Evolutionary conservation across 805 yeast species (phyloP), one percentile per base, ranked within the genome.

Genomic region (Ascoidea asiatica): DNA sequence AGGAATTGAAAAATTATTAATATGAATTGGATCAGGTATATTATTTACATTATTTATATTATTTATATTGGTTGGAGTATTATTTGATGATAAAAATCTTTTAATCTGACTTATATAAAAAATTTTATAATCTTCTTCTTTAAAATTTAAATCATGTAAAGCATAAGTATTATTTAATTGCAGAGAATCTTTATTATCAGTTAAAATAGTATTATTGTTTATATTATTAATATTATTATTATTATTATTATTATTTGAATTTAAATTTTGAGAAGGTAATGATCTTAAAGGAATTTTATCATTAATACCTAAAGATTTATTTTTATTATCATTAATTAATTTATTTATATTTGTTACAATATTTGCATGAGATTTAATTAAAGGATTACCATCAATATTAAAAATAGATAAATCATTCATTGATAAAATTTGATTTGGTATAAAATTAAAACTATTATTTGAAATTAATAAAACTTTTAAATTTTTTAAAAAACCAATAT

Each of bases 381-480:
- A 15, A 11, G 35, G 35, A 15, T 29, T 29, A 15, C 35, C 35
- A 29, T 29, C 35, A 3, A 90, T 56, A 56, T 90, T 94, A 50
- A 92, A 66, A 44, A 80, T 81, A 39, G 66, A 62, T 44, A 90
- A 67, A 43, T 72, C 72, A 0, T 66, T 56, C 49, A 90, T 67
- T 21, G 72, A 69, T 50, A 76, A 75, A 18, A 90, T 64, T 1
- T 80, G 73, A 43, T 74, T 80, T 0, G 92, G 94, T 48, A 77
- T 78, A 1, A 51, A 52, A 40, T 69, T 69, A 55, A 84, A 75
- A 47, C 72, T 67, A 58, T 94, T 92, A 2, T 95, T 88, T 2
- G 95, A 77, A 40, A 92, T 61, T 56, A 90, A 86, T 50, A 92
- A 63, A 5, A 71, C 60, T 46, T 72, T 70, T 52, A 85, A 63